A percentile compares a stretch with the other conserved stretches of the same genome.
Evolutionary conservation across 805 yeast genomes (phyloP).

Genomic region (Candida incommunis): DNA sequence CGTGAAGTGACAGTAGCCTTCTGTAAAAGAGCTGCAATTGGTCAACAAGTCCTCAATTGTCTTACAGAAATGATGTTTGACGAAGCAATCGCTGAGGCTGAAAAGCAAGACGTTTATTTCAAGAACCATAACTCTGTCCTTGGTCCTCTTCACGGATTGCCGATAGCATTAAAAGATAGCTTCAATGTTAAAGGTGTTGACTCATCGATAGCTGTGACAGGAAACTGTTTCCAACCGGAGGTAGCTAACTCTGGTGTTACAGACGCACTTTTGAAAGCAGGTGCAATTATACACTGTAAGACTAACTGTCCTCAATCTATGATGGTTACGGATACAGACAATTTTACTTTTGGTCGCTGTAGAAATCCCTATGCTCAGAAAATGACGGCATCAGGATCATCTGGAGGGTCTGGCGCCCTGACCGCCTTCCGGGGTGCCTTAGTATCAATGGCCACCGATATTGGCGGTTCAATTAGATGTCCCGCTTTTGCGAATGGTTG

Average conservation of each 20-base stretch:
- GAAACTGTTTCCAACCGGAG: conserved; percentile 24
- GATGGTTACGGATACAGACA: conserved; percentile 35
- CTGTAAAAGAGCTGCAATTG: conserved; percentile 43
- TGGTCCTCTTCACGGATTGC: conserved; percentile 58
- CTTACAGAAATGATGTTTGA: conserved; percentile 32
- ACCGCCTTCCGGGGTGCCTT: conserved; percentile 30
- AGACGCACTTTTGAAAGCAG: conserved; percentile 26
- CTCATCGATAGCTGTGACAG: conserved; percentile 35
- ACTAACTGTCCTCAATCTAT: conserved; percentile 40
- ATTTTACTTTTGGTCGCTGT: conserved; percentile 32
- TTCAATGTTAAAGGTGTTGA: conserved; percentile 34
- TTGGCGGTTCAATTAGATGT: conserved; percentile 39
- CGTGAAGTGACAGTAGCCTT: conserved; percentile 38
- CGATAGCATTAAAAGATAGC: conserved; percentile 44
- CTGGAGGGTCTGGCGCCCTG: conserved; percentile 44
- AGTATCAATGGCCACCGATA: conserved; percentile 41
- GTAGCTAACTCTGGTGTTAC: conserved; percentile 25
- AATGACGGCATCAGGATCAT: conserved; percentile 38
- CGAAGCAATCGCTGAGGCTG: conserved; percentile 44
- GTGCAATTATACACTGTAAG: conserved; percentile 41
- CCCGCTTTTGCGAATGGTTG: conserved; percentile 33
- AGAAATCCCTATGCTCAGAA: conserved; percentile 30
- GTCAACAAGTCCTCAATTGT: conserved; percentile 36
- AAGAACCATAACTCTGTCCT: conserved; percentile 31
- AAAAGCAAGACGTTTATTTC: conserved; percentile 37